Evolutionary conservation across 2,329 filamentous ascomycete species (phyloP).

Genomic region (Epichloe sylvatica): DNA sequence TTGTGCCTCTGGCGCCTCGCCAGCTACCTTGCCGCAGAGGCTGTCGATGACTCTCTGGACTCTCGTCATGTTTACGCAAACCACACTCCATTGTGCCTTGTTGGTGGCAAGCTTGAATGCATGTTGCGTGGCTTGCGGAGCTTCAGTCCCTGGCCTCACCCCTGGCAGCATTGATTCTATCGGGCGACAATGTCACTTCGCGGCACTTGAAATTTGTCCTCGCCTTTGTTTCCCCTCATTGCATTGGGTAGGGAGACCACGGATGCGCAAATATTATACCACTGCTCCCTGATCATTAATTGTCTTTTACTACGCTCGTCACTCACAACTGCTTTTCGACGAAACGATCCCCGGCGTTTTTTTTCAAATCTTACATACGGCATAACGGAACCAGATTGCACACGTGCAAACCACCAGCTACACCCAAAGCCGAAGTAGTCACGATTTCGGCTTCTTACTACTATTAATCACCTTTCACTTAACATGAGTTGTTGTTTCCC

Average conservation of each 20-base stretch:
- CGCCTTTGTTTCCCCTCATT: conserved; percentile 3
- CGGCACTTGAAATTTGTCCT: not conserved
- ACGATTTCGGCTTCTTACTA: not conserved
- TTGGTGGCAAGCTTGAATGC: not conserved
- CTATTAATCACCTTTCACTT: not conserved
- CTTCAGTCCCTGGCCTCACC: not conserved
- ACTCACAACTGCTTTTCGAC: not conserved
- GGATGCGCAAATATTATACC: conserved; percentile 4
- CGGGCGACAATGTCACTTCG: not conserved
- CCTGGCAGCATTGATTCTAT: not conserved
- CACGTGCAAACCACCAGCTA: not conserved
- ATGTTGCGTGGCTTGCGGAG: not conserved
- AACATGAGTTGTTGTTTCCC: not conserved
- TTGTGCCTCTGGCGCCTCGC: not conserved
- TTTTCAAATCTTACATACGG: not conserved
- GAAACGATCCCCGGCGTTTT: conserved; percentile 7
- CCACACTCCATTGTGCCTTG: not conserved
- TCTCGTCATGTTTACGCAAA: not conserved
- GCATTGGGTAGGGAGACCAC: conserved; percentile 4
- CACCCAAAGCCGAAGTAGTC: not conserved
- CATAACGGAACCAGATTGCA: not conserved
- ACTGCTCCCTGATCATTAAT: not conserved
- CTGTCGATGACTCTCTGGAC: not conserved
- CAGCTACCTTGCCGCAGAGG: not conserved
- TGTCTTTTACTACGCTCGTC: not conserved